phyloP scores from a whole-genome alignment of 331 rosid genomes.

The Telfairia occidentalis region DNA sequence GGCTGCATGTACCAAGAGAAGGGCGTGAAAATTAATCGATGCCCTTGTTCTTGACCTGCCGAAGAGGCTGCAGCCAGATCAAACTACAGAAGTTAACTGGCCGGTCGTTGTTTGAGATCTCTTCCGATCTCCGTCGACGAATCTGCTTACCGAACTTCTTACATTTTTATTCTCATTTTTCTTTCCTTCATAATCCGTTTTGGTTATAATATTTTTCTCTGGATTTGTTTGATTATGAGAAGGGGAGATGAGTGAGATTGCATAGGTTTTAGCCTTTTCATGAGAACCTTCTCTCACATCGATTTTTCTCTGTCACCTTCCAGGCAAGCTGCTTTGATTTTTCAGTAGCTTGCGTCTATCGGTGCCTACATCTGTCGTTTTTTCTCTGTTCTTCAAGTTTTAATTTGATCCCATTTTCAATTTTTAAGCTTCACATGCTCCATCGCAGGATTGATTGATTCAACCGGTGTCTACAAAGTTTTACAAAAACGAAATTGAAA shows the following conservation, averaged over 20 bases:
- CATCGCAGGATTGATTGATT: not conserved
- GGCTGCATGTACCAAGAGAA: conserved; percentile 84
- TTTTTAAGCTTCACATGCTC: not conserved
- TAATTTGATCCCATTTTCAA: not conserved
- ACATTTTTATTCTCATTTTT: conserved; percentile 19
- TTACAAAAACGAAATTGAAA: not conserved
- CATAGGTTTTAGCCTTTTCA: conserved; percentile 34
- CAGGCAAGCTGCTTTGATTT: conserved; percentile 42
- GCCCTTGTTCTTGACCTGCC: conserved; percentile 79
- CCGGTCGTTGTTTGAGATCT: conserved; percentile 53
- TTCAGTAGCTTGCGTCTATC: conserved; percentile 48
- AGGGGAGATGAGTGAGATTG: conserved; percentile 46
- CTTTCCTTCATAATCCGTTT: not conserved
- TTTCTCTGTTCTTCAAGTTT: not conserved
- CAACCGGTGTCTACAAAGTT: not conserved
- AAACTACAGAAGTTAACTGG: conserved; percentile 50
- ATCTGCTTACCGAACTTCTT: conserved; percentile 96
- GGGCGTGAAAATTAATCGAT: conserved; percentile 27
- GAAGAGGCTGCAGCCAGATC: conserved; percentile 74
- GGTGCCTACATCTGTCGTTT: conserved; percentile 30
- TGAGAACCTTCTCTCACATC: conserved; percentile 48
- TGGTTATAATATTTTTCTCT: not conserved
- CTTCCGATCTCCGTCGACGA: conserved; percentile 34
- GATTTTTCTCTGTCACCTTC: conserved; percentile 30
- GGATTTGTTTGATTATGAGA: not conserved